Conservation (phyloP, 2,329 filamentous ascomycete species). For the Fusarium dlaminii region DNA sequence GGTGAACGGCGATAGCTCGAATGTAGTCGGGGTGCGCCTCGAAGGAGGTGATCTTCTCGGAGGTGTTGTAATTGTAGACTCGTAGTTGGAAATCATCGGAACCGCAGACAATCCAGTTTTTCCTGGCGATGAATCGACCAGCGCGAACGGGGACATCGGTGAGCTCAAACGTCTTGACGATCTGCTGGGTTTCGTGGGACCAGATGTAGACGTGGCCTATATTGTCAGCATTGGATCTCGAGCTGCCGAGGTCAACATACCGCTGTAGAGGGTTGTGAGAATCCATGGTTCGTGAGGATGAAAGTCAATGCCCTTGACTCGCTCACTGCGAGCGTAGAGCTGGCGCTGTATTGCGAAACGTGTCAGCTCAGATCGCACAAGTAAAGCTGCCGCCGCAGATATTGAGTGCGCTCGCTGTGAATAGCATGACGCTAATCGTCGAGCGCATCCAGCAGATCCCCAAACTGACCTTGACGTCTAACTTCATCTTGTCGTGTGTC, state of each 20-base stretch:
- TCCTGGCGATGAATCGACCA: slow-evolving; percentile 93
- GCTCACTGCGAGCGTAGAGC: slow-evolving; percentile 81
- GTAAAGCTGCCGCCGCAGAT: neutral
- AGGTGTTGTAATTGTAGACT: slow-evolving; percentile 99
- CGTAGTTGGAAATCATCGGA: slow-evolving; percentile 90
- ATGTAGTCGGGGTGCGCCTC: slow-evolving; percentile 99
- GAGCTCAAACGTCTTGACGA: slow-evolving; percentile 98
- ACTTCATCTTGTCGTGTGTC: slow-evolving; percentile 50
- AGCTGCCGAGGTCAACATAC: slow-evolving; percentile 58
- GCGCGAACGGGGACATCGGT: slow-evolving; percentile 98
- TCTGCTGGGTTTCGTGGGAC: slow-evolving; percentile 96
- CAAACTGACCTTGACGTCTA: slow-evolving; percentile 54
- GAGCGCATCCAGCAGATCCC: neutral
- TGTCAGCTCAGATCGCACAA: slow-evolving; percentile 40
- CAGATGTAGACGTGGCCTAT: slow-evolving; percentile 97
- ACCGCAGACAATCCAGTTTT: slow-evolving; percentile 99
- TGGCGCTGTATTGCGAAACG: slow-evolving; percentile 51
- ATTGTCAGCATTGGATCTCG: slow-evolving; percentile 10
- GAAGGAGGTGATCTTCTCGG: slow-evolving; percentile 96
- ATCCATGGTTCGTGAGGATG: slow-evolving; percentile 97
- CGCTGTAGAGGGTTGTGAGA: slow-evolving; percentile 94
- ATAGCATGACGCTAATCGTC: neutral
- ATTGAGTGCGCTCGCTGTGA: neutral
- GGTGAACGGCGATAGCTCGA: slow-evolving; percentile 94
- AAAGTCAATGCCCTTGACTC: slow-evolving; percentile 97